phyloP scores from a whole-genome alignment of 768 basidiomycete genomes.

The Boletus sp. region DNA sequence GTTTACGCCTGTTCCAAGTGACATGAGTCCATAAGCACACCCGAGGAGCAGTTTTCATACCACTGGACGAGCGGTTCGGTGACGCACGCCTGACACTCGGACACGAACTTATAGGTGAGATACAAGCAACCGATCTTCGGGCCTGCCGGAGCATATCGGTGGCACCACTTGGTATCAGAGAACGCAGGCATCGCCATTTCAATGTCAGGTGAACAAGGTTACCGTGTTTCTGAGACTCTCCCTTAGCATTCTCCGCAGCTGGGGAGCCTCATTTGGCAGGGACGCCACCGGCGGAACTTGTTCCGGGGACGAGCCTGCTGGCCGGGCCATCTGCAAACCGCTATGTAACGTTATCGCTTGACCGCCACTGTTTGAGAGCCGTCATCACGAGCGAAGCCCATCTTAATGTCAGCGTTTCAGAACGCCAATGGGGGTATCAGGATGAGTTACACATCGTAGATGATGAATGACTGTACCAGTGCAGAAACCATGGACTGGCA shows the following conservation, averaged over 20 bases:
- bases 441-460: no score
- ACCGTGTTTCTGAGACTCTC: not conserved
- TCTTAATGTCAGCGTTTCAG: no score
- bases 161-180: not conserved
- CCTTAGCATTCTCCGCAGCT: not conserved
- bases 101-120: not conserved
- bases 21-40: not conserved
- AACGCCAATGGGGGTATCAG: no score
- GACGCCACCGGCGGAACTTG: not conserved
- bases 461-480: no score
- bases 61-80: not conserved
- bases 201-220: not conserved
- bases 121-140: no score
- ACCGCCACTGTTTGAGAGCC: no score
- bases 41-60: not conserved
- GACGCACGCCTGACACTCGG: not conserved
- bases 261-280: not conserved
- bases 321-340: no score
- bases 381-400: no score
- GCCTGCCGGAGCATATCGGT: not conserved
- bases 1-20: conserved; percentile 1
- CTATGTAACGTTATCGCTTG: no score
- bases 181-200: not conserved
- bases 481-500: no score
- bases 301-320: not conserved